Percentiles rank a stretch among this genome's conserved stretches.
These are phyloP conservation scores for Geranium rotundifolium DNA, from an alignment of 345 rosid genomes.

Conservation along the genomic window DNA sequence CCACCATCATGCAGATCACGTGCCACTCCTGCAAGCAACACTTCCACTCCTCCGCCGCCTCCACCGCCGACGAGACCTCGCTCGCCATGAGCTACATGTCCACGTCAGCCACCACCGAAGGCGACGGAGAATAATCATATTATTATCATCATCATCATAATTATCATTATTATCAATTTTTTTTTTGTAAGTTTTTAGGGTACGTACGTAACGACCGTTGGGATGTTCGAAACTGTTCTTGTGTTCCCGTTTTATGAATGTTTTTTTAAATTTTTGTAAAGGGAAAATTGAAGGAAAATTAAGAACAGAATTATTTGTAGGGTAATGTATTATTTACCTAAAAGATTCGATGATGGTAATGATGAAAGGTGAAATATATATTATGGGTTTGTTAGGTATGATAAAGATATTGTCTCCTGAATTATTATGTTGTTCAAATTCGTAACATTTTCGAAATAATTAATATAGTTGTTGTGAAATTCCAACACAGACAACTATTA, in stretches of 20 bases:
- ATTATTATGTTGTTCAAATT: too few relatives aligned
- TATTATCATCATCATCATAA: too few relatives aligned
- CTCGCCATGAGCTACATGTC: constrained; percentile 37
- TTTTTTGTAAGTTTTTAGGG: background rate
- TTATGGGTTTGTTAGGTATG: too few relatives aligned
- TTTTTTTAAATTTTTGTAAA: too few relatives aligned
- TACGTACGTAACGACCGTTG: background rate
- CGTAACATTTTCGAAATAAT: too few relatives aligned
- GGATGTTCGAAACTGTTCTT: background rate
- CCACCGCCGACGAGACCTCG: constrained; percentile 19
- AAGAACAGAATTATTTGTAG: background rate
- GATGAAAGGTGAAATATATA: too few relatives aligned
- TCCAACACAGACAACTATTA: too few relatives aligned
- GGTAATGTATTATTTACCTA: background rate
- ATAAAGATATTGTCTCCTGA: too few relatives aligned
- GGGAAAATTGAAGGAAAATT: background rate
- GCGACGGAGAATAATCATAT: background rate
- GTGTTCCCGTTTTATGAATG: background rate
- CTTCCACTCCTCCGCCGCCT: constrained; percentile 23
- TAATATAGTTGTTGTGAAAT: too few relatives aligned
- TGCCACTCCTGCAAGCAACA: constrained; percentile 67
- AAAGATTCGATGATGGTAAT: too few relatives aligned
- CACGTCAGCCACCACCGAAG: constrained; percentile 21
- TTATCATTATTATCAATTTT: too few relatives aligned
- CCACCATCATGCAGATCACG: constrained; percentile 58